Conservation (phyloP, 2,329 filamentous ascomycete genomes). For the Penicillium griseofulvum region DNA sequence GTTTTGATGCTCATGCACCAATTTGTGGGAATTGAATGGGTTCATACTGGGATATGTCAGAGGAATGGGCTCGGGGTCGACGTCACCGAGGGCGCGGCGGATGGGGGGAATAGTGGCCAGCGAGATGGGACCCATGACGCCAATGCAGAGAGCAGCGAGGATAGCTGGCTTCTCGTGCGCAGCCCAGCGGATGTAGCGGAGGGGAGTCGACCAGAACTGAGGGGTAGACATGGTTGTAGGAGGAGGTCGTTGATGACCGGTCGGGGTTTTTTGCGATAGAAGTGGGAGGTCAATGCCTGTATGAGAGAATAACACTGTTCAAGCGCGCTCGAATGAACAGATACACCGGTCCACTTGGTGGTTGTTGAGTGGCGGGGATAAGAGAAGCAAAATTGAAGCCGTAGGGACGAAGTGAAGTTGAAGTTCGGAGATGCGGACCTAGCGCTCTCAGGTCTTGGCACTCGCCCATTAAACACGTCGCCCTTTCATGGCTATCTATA, state of each 20-base stretch:
- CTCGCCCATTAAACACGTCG: conserved; percentile 45
- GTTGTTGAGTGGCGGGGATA: conserved; percentile 6
- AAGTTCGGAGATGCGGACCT: conserved; percentile 29
- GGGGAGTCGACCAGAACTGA: conserved; percentile 77
- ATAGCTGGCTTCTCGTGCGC: conserved; percentile 83
- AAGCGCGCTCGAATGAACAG: conserved; percentile 2
- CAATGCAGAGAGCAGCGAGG: conserved; percentile 82
- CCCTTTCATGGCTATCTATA: conserved; percentile 34
- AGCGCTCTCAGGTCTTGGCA: conserved; percentile 37
- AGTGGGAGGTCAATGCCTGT: conserved; percentile 3
- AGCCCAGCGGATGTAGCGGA: conserved; percentile 86
- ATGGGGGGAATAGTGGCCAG: conserved; percentile 72
- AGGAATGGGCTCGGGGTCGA: conserved; percentile 69
- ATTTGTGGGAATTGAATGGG: neutral
- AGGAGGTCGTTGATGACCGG: conserved; percentile 18
- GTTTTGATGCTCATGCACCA: neutral
- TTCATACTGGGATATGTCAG: conserved; percentile 88
- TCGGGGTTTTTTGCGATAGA: conserved; percentile 21
- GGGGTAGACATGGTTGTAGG: conserved; percentile 54
- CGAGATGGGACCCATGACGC: conserved; percentile 66
- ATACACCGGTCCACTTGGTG: conserved; percentile 5
- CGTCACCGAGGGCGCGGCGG: conserved; percentile 69
- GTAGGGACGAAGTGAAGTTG: conserved; percentile 32
- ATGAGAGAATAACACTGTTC: neutral
- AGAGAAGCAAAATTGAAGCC: conserved; percentile 24